Evolutionary conservation across 2,329 filamentous ascomycete species (phyloP).

Genomic region (Alternaria ethzedia): DNA sequence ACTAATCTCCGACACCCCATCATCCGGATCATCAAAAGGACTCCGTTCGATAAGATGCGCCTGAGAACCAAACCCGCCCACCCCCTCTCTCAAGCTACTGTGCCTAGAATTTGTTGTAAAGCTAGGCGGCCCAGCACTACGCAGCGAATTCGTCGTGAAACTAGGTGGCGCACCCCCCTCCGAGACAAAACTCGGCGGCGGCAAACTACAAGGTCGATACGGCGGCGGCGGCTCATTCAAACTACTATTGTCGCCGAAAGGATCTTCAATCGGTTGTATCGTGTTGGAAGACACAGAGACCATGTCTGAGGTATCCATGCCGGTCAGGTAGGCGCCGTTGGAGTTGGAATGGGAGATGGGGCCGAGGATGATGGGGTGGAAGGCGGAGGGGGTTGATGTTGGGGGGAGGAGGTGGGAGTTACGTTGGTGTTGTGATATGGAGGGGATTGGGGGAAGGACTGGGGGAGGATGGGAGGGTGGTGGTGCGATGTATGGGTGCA

Average conservation of each 20-base stretch:
- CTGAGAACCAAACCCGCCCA: constrained; percentile 22
- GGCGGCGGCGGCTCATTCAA: constrained; percentile 45
- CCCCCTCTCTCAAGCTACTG: constrained; percentile 36
- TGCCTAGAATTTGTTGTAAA: constrained; percentile 34
- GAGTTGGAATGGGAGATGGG: constrained; percentile 36
- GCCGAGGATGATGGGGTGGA: constrained; percentile 44
- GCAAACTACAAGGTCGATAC: constrained; percentile 43
- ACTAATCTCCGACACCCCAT: constrained; percentile 33
- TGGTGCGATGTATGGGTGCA: constrained; percentile 30
- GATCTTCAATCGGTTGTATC: constrained; percentile 29
- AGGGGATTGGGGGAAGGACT: neutral
- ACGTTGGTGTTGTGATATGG: constrained; percentile 1
- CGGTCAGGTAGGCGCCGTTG: constrained; percentile 45
- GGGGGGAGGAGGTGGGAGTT: constrained; percentile 19
- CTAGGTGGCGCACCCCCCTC: constrained; percentile 21
- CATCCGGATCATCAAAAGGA: constrained; percentile 45
- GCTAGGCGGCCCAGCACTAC: neutral
- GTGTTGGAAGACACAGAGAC: constrained; percentile 38
- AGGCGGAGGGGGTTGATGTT: constrained; percentile 18
- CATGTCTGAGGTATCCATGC: constrained; percentile 48
- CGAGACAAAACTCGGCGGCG: constrained; percentile 33
- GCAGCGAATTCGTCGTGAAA: constrained; percentile 11
- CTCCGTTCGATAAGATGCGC: constrained; percentile 36
- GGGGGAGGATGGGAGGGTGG: constrained; percentile 4
- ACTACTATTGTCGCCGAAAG: constrained; percentile 40